These are phyloP conservation scores for Candida alai DNA, from an alignment of 805 yeast genomes.

Conservation along the genomic window DNA sequence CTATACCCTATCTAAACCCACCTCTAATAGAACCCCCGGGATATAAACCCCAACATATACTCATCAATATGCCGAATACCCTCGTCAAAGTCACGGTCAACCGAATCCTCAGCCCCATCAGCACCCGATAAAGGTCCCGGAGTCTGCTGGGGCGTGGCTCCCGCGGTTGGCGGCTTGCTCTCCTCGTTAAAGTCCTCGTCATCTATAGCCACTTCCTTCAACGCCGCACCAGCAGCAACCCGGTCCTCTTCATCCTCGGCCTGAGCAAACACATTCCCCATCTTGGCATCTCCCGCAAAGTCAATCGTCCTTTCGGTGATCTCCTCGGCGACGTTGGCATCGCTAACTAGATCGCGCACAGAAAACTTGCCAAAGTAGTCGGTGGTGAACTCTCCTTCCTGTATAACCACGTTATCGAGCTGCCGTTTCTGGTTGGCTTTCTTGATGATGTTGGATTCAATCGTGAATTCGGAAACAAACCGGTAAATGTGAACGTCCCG, in stretches of 20 bases:
- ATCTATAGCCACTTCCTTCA: conserved; percentile 81
- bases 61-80: conserved; percentile 86
- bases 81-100: conserved; percentile 49
- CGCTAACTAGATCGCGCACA: conserved; percentile 79
- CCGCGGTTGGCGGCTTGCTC: conserved; percentile 19
- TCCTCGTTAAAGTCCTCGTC: conserved; percentile 76
- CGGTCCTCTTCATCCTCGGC: conserved; percentile 95
- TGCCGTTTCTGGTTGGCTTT: conserved; percentile 95
- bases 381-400: conserved; percentile 97
- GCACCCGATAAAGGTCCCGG: conserved; percentile 23
- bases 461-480: conserved; percentile 92
- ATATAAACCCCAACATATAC: conserved; percentile 90
- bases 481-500: conserved; percentile 97
- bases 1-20: no score
- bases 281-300: conserved; percentile 31
- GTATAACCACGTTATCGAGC: conserved; percentile 90
- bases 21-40: conserved; percentile 63
- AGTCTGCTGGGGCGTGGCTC: conserved; percentile 21
- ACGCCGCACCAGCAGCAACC: conserved; percentile 83
- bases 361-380: conserved; percentile 89
- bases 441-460: conserved; percentile 88
- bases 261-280: conserved; percentile 70
- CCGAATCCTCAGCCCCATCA: conserved; percentile 21
- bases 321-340: conserved; percentile 36
- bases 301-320: conserved; percentile 40